Evolutionary conservation across 2,329 filamentous ascomycete species (phyloP), one percentile per base, ranked within the genome.

Genomic region (Aureobasidium leucospermi): DNA sequence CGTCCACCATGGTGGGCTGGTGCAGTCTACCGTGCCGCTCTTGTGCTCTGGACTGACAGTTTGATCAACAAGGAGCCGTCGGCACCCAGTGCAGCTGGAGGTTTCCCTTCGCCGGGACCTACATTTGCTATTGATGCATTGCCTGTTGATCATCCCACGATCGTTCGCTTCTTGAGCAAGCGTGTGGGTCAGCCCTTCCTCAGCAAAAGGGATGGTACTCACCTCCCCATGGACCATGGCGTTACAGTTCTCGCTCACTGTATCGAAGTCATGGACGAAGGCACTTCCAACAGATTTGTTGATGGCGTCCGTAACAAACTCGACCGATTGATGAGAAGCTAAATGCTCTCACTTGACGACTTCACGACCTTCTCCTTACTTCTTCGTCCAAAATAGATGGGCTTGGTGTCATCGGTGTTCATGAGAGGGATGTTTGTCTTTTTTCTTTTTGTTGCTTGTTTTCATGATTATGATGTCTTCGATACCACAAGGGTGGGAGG

Each of bases 1-100:
- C 80, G 85, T 23, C 86, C 86, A 6, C 81, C 79, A 39, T 90
- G 86, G 86, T 89, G 86, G 86, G 76, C 84, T n/a, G 81, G 79
- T 1, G 86, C 85, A 3, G 75, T 89, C 42, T 89, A 89, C 68
- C 83, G 87, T n/a, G 85, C 80, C 1, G 79, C 79, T 4, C 73
- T 87, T 59, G 79, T 85, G 42, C 74, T 86, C 2, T 87, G 84
- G 85, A 77, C 80, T 2, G 82, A 87, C 64, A 82, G 83, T 64
- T 71, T 86, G 59, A 76, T 75, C 6, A 77, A 78, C 60, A 75
- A 80, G 61, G 79, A 84, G 58, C 65, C 67, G 60, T 65, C 70
- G 16, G 68, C 67, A 39, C 70, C 71, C 16, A 70, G 69, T 29
- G 65, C 65, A 31, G 69, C 67, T 64, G 70, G 69, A 63, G 66